phyloP scores from a whole-genome alignment of 1,284 basidiomycete species.

The Tilletia indica region DNA sequence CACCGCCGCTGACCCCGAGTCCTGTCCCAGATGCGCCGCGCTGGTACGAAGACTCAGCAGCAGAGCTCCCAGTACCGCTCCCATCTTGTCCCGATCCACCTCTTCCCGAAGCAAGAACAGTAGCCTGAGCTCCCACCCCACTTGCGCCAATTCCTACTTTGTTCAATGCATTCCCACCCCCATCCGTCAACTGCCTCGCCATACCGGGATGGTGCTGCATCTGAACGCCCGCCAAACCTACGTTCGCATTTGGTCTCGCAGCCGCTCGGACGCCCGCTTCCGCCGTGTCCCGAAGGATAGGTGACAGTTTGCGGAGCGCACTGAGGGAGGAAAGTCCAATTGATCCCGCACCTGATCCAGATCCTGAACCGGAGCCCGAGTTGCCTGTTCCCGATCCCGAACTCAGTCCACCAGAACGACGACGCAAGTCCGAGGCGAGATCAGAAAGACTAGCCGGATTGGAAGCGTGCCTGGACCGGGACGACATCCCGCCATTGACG shows the following conservation, averaged over 20 bases:
- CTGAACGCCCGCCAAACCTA: neutral
- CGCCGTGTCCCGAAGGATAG: slow-evolving; percentile 11
- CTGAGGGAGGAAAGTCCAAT: neutral
- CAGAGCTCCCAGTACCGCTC: too few relatives aligned
- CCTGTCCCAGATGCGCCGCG: too few relatives aligned
- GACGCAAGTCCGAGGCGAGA: slow-evolving; percentile 8
- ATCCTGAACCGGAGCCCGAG: neutral
- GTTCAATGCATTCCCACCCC: neutral
- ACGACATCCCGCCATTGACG: neutral
- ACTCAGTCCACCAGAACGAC: slow-evolving; percentile 2
- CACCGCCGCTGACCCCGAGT: neutral
- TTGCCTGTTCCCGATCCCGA: neutral
- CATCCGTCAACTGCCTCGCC: neutral
- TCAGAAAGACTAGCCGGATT: slow-evolving; percentile 5
- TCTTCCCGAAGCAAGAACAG: neutral
- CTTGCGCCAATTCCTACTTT: too few relatives aligned
- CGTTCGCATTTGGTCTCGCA: neutral
- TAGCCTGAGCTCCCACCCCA: neutral
- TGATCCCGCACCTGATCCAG: neutral
- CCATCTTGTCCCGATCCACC: neutral
- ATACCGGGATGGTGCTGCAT: slow-evolving; percentile 16
- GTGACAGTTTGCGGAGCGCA: slow-evolving; percentile 10
- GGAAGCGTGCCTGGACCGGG: neutral
- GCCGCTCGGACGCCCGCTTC: slow-evolving; percentile 3
- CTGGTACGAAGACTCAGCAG: too few relatives aligned